Evolutionary conservation across 2,329 filamentous ascomycete species (phyloP), one percentile per base, ranked within the genome.

Genomic region (Cercospora sp.): DNA sequence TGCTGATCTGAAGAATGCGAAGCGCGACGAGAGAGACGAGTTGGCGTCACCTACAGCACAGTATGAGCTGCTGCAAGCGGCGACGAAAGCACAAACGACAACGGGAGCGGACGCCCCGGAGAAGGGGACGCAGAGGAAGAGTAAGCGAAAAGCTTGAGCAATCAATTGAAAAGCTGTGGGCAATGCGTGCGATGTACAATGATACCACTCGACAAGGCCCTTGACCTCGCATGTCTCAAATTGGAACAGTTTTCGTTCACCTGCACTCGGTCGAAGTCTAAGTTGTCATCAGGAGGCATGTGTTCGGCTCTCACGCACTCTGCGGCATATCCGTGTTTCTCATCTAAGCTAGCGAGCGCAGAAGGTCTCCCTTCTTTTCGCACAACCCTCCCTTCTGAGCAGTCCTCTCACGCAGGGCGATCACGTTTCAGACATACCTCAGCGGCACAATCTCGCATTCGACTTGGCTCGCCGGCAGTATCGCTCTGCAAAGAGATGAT

Each of bases 1-100:
- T 73, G 84, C 85, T 33, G 91, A 94, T 74, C 86, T 89, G 28
- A 81, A 81, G 67, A 84, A 83, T 57, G 82, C 83, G 3, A 76
- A 80, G 5, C 80, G 82, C 67, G 81, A 82, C 20, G 71, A 76
- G 66, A 68, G 72, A 40, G 75, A 76, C 33, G 70, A 72, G 13
- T 63, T 74, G 20, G 71, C 73, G 8, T 68, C 71, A 9, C 73
- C 74, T 8, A 71, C 63, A 6, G 66, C 72, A 8, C 64, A 69
- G n/a, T 70, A 70, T 3, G 45, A 67, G 36, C 36, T 64, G 10
- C 45, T 64, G 48, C 61, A 64, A 23, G 51, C 45, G 30, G 61
- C 61, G 13, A 42, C 36, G 30, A 33, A 64, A 16, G 62, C 51
- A 59, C 61, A 64, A 20, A 40, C 62, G 18, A 68, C 69, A 12